phyloP scores from a whole-genome alignment of 2,329 filamentous ascomycete genomes.

The Trichoderma sp. region DNA sequence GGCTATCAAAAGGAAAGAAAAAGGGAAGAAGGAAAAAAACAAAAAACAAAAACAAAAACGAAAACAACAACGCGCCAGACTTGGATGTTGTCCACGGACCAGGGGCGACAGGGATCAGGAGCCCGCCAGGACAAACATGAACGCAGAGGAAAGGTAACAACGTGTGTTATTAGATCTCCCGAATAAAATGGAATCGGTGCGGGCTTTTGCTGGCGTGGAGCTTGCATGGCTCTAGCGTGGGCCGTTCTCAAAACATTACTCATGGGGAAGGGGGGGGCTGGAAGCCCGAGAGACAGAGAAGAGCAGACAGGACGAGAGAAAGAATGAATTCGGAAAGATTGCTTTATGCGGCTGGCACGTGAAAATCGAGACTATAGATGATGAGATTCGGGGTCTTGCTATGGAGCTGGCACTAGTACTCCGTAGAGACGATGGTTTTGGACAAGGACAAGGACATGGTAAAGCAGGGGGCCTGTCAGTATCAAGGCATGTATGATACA shows the following conservation, averaged over 20 bases:
- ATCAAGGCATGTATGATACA: too few relatives aligned
- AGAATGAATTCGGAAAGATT: neutral
- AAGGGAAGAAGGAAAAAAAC: neutral
- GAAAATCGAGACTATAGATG: neutral
- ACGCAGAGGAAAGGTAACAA: neutral
- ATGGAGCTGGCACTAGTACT: too few relatives aligned
- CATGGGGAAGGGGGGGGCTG: neutral
- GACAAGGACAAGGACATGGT: too few relatives aligned
- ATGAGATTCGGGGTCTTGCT: neutral
- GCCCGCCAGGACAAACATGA: neutral
- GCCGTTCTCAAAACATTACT: neutral
- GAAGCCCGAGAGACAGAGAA: neutral
- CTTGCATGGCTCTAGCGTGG: neutral
- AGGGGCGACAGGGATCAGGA: neutral
- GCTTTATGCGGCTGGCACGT: neutral
- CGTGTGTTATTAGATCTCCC: neutral
- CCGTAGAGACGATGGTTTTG: too few relatives aligned
- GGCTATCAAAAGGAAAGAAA: neutral
- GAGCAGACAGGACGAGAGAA: neutral
- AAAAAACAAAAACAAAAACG: neutral
- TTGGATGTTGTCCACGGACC: neutral
- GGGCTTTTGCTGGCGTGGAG: neutral
- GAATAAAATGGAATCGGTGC: neutral
- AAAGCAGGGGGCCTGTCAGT: neutral
- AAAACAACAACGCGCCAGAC: neutral